phyloP scores from a whole-genome alignment of 2,329 filamentous ascomycete species.

The Fusarium heterosporum region DNA sequence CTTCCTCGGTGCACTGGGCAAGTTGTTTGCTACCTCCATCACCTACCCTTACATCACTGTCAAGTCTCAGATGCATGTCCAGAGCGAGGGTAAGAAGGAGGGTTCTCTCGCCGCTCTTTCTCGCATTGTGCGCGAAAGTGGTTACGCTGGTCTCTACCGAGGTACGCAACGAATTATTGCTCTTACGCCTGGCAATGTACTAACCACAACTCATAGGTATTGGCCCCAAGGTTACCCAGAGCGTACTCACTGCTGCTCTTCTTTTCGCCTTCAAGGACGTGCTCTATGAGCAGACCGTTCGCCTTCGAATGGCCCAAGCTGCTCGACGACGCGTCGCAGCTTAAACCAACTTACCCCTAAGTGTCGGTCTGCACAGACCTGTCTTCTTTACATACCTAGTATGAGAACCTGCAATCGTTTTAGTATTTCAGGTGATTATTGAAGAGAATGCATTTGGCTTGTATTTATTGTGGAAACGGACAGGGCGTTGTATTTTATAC shows the following conservation, averaged over 20 bases:
- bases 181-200: neutral
- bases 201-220: slow-evolving; percentile 71
- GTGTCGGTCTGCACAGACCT: slow-evolving; percentile 4
- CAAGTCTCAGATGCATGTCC: slow-evolving; percentile 97
- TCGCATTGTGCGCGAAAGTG: slow-evolving; percentile 86
- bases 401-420: slow-evolving; percentile 12
- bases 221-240: slow-evolving; percentile 95
- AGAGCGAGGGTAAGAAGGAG: slow-evolving; percentile 80
- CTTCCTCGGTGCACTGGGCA: slow-evolving; percentile 90
- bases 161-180: slow-evolving; percentile 64
- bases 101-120: slow-evolving; percentile 82
- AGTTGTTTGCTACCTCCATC: slow-evolving; percentile 91
- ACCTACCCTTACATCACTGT: slow-evolving; percentile 99
- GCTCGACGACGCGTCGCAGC: slow-evolving; percentile 55
- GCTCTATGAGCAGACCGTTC: slow-evolving; percentile 84
- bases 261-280: slow-evolving; percentile 98
- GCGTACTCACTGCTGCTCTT: slow-evolving; percentile 94
- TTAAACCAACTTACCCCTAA: slow-evolving; percentile 39
- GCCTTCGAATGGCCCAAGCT: slow-evolving; percentile 64
- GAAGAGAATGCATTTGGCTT: slow-evolving; percentile 27
- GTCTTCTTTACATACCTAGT: slow-evolving; percentile 18
- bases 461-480: slow-evolving; percentile 19
- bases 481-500: slow-evolving; percentile 27
- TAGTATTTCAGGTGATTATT: slow-evolving; percentile 18
- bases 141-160: slow-evolving; percentile 92